These are phyloP conservation scores for Suillus discolor DNA, from an alignment of 768 basidiomycete species.

Conservation along the genomic window DNA sequence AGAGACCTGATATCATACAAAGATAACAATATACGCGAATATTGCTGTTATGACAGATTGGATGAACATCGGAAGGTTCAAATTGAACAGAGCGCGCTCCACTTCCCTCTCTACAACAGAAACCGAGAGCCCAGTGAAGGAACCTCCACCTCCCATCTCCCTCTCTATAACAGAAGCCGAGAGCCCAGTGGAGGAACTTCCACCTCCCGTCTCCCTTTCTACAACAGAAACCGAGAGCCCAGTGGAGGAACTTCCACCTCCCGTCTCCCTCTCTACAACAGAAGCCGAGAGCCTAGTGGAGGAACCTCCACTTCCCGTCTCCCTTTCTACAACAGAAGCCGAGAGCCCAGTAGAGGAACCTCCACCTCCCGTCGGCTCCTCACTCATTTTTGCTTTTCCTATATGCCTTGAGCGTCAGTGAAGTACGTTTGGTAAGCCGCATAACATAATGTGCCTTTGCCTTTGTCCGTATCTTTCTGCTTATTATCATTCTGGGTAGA, in stretches of 20 bases:
- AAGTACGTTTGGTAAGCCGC: not conserved
- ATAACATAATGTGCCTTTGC: not conserved
- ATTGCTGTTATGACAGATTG: not conserved
- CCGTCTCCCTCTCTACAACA: no score
- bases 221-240: no score
- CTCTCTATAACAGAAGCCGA: no score
- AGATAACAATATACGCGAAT: not conserved
- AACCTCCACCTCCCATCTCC: not conserved
- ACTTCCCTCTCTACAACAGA: no score
- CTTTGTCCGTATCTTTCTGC: not conserved
- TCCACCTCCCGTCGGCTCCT: not conserved
- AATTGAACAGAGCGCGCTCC: not conserved
- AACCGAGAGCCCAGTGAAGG: no score
- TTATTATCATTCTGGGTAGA: not conserved
- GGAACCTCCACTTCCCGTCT: no score
- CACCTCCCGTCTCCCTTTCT: no score
- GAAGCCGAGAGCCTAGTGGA: no score
- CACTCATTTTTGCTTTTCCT: not conserved
- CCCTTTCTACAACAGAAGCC: no score
- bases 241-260: no score
- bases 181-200: no score
- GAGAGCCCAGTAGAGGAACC: no score
- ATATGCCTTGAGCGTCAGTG: not conserved
- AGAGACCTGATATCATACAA: not conserved
- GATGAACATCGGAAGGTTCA: not conserved